Evolutionary conservation across 768 basidiomycete species (phyloP).

Genomic region (Boletus barrowsii): DNA sequence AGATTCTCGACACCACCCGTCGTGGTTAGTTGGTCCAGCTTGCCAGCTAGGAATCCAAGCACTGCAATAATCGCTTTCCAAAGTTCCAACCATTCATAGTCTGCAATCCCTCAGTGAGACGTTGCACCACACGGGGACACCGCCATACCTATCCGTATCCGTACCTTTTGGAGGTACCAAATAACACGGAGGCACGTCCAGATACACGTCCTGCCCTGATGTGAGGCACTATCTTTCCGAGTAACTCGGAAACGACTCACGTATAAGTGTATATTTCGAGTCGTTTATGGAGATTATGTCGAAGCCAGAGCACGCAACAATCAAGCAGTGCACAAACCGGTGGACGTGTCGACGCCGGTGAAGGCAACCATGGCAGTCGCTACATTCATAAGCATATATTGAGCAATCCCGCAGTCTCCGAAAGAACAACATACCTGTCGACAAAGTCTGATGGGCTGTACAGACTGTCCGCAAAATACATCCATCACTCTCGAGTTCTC

Average conservation of each 20-base stretch:
- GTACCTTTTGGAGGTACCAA: conserved; percentile 54
- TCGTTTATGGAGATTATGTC: conserved; percentile 65
- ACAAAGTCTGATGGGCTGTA: conserved; percentile 51
- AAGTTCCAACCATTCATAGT: conserved; percentile 64
- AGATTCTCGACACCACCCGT: conserved; percentile 53
- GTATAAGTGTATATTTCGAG: conserved; percentile 56
- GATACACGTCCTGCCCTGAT: conserved; percentile 47
- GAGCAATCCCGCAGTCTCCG: background rate
- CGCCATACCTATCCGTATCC: conserved; percentile 48
- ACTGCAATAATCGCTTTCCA: conserved; percentile 58
- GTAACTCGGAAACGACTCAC: conserved; percentile 34
- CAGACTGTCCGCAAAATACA: conserved; percentile 41
- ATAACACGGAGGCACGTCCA: conserved; percentile 52
- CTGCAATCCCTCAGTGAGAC: conserved; percentile 31
- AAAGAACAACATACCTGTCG: conserved; percentile 48
- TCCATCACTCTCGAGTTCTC: conserved; percentile 49
- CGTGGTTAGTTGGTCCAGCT: conserved; percentile 49
- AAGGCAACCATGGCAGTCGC: conserved; percentile 53
- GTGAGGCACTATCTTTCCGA: background rate
- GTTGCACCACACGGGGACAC: conserved; percentile 11
- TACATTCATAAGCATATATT: conserved; percentile 19
- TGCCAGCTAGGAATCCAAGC: conserved; percentile 54
- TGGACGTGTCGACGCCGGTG: conserved; percentile 37
- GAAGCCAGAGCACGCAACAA: conserved; percentile 65
- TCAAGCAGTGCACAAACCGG: conserved; percentile 61